Evolutionary conservation across 2,329 filamentous ascomycete genomes (phyloP), one percentile per base, ranked within the genome.

Genomic region (Fusarium sp.): DNA sequence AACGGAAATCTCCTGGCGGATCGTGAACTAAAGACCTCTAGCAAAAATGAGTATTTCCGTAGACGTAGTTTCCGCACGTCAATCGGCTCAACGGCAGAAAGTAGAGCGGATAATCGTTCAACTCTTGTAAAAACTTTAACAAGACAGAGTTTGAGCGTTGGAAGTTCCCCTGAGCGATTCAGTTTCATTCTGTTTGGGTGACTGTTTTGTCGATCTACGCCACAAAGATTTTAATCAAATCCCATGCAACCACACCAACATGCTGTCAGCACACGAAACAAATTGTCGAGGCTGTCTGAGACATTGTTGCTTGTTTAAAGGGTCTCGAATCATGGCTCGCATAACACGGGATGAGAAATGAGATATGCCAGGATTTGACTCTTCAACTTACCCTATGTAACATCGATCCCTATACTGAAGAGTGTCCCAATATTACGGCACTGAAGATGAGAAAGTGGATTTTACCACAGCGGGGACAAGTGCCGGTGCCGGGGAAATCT

Each of bases 161-260:
- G n/a, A 19, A 21, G 23, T 60, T 49, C 48, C 43, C 62, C 46
- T 65, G 30, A 49, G 41, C 10, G 44, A 49, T 60, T 60, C 31
- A 57, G 10, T 46, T 42, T 14, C 12, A 16, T 28, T 23, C 39
- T 4, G 16, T 41, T 2, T 6, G 7, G 3, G 10, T 7, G 7
- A 54, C 14, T 7, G 21, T 7, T 12, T 4, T 3, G 14, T 34
- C 37, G 21, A 14, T 31, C 14, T 52, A 16, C 6, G 18, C 3
- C 19, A 28, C 7, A 21, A 23, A 39, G 21, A 52, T 41, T 23
- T n/a, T 11, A 16, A 26, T 10, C 31, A 26, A 19, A 26, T 39
- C 13, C 28, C 59, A 50, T 44, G 7, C 10, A 18, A 37, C 48
- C 30, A 18, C 31, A 18, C 14, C 30, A 34, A 26, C 25, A 26